phyloP scores from a whole-genome alignment of 2,329 filamentous ascomycete genomes.

The Alternaria rosae region DNA sequence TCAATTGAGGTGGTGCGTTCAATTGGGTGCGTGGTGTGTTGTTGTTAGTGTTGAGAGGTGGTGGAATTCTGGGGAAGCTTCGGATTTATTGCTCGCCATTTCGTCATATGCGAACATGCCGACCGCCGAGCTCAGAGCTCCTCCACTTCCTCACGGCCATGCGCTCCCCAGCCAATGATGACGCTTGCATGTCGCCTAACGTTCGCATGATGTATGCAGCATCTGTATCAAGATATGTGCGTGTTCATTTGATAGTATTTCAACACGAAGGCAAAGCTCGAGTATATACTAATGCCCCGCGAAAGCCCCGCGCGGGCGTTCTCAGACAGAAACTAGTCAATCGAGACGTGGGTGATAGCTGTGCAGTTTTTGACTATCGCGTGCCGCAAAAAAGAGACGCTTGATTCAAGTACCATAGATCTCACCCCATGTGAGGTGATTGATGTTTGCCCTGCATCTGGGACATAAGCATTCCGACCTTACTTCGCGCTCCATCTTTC shows the following conservation, averaged over 20 bases:
- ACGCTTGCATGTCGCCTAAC: neutral
- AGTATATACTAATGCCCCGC: conserved; percentile 7
- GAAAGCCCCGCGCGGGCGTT: conserved; percentile 20
- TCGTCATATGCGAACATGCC: conserved; percentile 35
- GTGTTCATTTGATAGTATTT: neutral
- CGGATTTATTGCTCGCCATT: conserved; percentile 27
- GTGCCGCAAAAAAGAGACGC: conserved; percentile 16
- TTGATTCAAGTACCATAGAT: conserved; percentile 1
- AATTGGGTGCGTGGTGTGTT: conserved; percentile 29
- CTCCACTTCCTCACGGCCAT: conserved; percentile 9
- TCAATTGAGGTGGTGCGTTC: conserved; percentile 25
- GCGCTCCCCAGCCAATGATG: conserved; percentile 20
- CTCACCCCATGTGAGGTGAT: conserved; percentile 31
- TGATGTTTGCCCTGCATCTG: conserved; percentile 10
- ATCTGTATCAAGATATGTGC: neutral
- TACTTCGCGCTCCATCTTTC: conserved; percentile 3
- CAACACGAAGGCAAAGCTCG: neutral
- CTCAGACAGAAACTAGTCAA: conserved; percentile 17
- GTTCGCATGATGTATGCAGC: neutral
- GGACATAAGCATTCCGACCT: neutral
- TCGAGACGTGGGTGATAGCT: conserved; percentile 10
- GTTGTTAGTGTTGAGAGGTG: conserved; percentile 7
- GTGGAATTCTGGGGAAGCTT: conserved; percentile 14
- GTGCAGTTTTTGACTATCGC: conserved; percentile 29
- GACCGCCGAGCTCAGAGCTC: conserved; percentile 31